Conservation (phyloP, 495 filamentous ascomycete species). For the Cladorrhinum samala region DNA sequence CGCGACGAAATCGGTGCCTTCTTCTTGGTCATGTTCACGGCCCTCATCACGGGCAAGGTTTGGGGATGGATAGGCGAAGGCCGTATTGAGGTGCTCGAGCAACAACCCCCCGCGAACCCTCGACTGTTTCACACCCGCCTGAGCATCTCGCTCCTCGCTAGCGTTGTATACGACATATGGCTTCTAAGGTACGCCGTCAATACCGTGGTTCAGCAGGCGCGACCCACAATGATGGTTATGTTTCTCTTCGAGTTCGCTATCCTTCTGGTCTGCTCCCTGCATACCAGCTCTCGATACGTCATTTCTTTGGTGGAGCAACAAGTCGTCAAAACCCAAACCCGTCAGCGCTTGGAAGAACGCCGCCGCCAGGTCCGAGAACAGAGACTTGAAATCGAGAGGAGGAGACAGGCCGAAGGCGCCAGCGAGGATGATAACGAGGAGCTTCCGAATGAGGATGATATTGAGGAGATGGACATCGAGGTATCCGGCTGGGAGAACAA, state of each 20-base stretch:
- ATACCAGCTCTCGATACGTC: constrained; percentile 69
- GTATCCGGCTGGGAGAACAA: constrained; percentile 96
- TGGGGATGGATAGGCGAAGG: constrained; percentile 98
- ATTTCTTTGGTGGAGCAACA: constrained; percentile 74
- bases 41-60: constrained; percentile 85
- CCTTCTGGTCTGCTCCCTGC: constrained; percentile 68
- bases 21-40: constrained; percentile 94
- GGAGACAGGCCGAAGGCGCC: constrained; percentile 48
- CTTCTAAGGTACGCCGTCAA: constrained; percentile 75
- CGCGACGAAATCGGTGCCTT: constrained; percentile 87
- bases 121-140: constrained; percentile 83
- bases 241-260: constrained; percentile 97
- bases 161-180: constrained; percentile 66
- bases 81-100: constrained; percentile 87
- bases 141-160: constrained; percentile 67
- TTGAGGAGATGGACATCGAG: constrained; percentile 91
- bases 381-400: constrained; percentile 58
- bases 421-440: constrained; percentile 38
- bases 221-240: constrained; percentile 99
- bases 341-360: constrained; percentile 56
- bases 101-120: constrained; percentile 88
- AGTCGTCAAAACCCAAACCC: constrained; percentile 64
- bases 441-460: constrained; percentile 63
- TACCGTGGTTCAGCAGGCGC: constrained; percentile 75
- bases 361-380: constrained; percentile 49